Evolutionary conservation across 202 grass and related monocot genomes (phyloP).

Genomic region (Sporobolus alterniflorus): DNA sequence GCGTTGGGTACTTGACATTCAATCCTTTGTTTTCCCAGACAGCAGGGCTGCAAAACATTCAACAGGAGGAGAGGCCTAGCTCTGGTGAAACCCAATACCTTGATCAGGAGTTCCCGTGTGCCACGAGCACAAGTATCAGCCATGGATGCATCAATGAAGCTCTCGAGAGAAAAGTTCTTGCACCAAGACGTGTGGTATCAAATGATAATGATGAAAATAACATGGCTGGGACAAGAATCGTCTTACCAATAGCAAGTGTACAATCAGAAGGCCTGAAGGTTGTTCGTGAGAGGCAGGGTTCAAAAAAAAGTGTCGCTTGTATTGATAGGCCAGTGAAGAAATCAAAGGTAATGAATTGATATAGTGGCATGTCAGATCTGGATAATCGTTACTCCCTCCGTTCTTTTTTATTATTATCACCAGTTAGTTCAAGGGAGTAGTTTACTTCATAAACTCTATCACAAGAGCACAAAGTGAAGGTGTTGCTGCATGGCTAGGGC

Average conservation of each 20-base stretch:
- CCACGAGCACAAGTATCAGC: background rate
- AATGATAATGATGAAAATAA: conserved; percentile 40
- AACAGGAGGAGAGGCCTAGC: conserved; percentile 19
- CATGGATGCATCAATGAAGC: conserved; percentile 15
- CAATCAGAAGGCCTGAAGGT: conserved; percentile 22
- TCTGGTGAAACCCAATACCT: conserved; percentile 28
- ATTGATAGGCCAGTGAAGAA: conserved; percentile 5
- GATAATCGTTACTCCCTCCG: too few species aligned
- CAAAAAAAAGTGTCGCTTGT: background rate
- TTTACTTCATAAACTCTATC: conserved; percentile 17
- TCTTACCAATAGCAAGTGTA: conserved; percentile 36
- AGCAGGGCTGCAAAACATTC: conserved; percentile 29
- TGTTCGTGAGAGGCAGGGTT: conserved; percentile 21
- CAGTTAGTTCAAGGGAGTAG: too few species aligned
- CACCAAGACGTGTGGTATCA: conserved; percentile 25
- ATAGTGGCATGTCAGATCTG: conserved; percentile 7
- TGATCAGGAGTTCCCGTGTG: background rate
- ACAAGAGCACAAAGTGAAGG: background rate
- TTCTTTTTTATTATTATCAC: too few species aligned
- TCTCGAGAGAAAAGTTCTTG: conserved; percentile 37
- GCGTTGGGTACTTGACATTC: conserved; percentile 49
- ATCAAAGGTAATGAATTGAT: conserved; percentile 41
- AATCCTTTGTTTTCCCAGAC: conserved; percentile 52
- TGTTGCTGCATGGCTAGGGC: background rate
- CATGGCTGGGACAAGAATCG: conserved; percentile 24